Percentiles rank a stretch among this genome's conserved stretches.
phyloP scores from a whole-genome alignment of 108 stramenopile genomes.

The Discostella stelligeroides region DNA sequence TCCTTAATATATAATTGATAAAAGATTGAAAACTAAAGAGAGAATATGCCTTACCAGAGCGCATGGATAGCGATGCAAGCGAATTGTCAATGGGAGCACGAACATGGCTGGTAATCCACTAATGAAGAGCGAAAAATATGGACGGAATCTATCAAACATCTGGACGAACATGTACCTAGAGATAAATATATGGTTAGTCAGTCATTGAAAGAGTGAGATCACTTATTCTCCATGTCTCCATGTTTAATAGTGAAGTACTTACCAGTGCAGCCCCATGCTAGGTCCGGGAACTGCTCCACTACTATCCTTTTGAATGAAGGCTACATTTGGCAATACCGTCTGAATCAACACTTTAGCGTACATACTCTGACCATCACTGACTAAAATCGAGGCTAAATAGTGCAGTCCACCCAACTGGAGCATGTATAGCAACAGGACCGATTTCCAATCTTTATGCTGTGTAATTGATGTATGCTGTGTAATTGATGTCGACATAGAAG shows the following conservation, averaged over 20 bases:
- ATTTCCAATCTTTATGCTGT: constrained; percentile 29
- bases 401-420: constrained; percentile 31
- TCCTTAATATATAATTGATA: background rate
- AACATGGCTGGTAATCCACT: constrained; percentile 59
- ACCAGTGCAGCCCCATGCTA: constrained; percentile 77
- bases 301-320: constrained; percentile 39
- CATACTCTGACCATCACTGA: constrained; percentile 24
- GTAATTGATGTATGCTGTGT: constrained; percentile 4
- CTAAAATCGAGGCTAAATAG: constrained; percentile 30
- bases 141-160: constrained; percentile 74
- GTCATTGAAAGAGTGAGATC: too few relatives aligned
- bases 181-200: background rate
- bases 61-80: constrained; percentile 67
- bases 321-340: constrained; percentile 25
- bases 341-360: constrained; percentile 22
- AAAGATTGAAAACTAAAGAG: constrained; percentile 1
- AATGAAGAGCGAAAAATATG: constrained; percentile 63
- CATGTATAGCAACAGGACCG: constrained; percentile 31
- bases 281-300: constrained; percentile 59
- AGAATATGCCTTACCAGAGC: constrained; percentile 53
- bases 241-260: constrained; percentile 1
- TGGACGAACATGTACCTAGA: constrained; percentile 73
- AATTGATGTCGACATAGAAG: background rate
- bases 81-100: constrained; percentile 61
- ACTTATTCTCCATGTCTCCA: too few relatives aligned